These are phyloP conservation scores for Alternaria ethzedia DNA, from an alignment of 2,329 filamentous ascomycete genomes.

Conservation along the genomic window DNA sequence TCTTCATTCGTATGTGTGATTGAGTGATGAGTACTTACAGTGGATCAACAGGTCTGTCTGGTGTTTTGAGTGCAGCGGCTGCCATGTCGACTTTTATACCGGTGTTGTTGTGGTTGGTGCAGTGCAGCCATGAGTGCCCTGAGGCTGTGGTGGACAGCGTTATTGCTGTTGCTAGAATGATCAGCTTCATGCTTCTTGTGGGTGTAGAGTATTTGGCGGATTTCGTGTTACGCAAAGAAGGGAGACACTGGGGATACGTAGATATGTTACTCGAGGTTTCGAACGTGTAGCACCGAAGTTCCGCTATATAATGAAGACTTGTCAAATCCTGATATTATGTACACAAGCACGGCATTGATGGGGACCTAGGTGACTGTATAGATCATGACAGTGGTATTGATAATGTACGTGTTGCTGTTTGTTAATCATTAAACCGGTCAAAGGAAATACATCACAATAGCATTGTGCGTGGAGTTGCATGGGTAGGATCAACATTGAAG, in stretches of 20 bases:
- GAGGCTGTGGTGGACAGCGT: conserved; percentile 8
- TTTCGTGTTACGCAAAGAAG: too few relatives aligned
- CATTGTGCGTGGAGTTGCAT: background rate
- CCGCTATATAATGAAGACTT: background rate
- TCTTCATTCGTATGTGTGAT: too few relatives aligned
- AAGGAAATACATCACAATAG: background rate
- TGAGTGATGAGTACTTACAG: background rate
- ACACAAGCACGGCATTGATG: background rate
- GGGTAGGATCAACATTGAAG: background rate
- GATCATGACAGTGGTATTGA: background rate
- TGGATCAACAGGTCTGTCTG: background rate
- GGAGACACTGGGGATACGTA: background rate
- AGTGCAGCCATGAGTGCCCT: conserved; percentile 36
- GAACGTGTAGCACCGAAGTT: background rate
- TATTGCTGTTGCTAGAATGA: background rate
- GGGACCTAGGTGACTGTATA: background rate
- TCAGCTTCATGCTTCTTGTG: background rate
- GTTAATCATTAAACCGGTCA: background rate
- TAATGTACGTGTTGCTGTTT: background rate
- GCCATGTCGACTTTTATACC: background rate
- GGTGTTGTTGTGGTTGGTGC: conserved; percentile 33
- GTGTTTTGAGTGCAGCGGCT: background rate
- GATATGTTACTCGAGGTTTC: background rate
- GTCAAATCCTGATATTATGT: too few relatives aligned
- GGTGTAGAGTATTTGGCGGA: too few relatives aligned